Conservation (phyloP, 73 alveolate species). For the Paramecium bursaria region DNA sequence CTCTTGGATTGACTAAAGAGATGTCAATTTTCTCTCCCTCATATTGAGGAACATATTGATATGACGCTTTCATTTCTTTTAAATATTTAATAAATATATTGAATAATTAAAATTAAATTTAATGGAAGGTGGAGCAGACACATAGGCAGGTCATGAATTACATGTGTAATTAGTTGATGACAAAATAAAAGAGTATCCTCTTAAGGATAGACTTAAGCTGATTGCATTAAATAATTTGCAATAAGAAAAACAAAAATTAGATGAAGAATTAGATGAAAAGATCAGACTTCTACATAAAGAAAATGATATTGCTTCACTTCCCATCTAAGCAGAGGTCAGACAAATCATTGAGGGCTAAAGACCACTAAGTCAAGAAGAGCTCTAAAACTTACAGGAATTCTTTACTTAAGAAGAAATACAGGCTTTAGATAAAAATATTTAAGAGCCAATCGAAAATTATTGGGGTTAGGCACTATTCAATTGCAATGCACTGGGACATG, state of each 20-base stretch:
- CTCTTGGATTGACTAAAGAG: constrained; percentile 5
- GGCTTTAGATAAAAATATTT: constrained; percentile 40
- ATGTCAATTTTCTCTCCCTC: too few relatives aligned
- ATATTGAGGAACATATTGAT: too few relatives aligned
- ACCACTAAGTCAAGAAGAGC: constrained; percentile 47
- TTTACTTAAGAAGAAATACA: constrained; percentile 63
- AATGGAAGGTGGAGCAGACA: too few relatives aligned
- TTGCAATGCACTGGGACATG: constrained; percentile 59
- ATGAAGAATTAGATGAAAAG: constrained; percentile 65
- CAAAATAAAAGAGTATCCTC: constrained; percentile 65
- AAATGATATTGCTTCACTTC: constrained; percentile 63
- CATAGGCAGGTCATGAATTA: constrained; percentile 44
- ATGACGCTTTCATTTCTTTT: too few relatives aligned
- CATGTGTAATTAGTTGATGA: constrained; percentile 21
- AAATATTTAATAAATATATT: too few relatives aligned
- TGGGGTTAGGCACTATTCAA: constrained; percentile 65
- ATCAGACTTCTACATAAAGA: constrained; percentile 55
- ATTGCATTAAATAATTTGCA: constrained; percentile 60
- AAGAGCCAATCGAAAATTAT: constrained; percentile 66
- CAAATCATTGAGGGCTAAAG: constrained; percentile 32
- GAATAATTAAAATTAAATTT: too few relatives aligned
- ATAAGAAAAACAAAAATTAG: constrained; percentile 50
- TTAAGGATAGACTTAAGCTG: constrained; percentile 62
- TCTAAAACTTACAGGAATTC: constrained; percentile 49
- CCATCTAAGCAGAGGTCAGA: constrained; percentile 64